Percentiles rank a stretch among this genome's conserved stretches.
These are phyloP conservation scores for Gossypium davidsonii DNA, from an alignment of 441 rosid species.

Conservation along the genomic window DNA sequence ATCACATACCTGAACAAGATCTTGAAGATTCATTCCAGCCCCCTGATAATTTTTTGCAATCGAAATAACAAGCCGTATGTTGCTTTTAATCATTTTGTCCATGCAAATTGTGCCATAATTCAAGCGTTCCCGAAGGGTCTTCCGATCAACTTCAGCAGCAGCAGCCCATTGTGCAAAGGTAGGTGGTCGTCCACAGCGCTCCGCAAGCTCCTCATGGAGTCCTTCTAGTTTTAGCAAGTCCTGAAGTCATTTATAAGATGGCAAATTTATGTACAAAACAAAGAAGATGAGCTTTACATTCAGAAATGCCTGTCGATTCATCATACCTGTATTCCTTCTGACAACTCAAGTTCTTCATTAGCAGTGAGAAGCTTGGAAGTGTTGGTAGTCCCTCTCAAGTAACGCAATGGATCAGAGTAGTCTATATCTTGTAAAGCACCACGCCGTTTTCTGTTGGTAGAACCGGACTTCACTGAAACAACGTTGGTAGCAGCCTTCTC, in stretches of 20 bases:
- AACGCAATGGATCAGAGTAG: slow-evolving; percentile 72
- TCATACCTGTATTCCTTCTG: slow-evolving; percentile 86
- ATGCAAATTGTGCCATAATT: slow-evolving; percentile 64
- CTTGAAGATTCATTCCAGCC: slow-evolving; percentile 83
- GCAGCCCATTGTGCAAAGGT: slow-evolving; percentile 85
- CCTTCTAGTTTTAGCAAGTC: slow-evolving; percentile 77
- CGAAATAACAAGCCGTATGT: slow-evolving; percentile 88
- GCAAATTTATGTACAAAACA: slow-evolving; percentile 8
- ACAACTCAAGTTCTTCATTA: slow-evolving; percentile 61
- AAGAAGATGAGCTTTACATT: not conserved
- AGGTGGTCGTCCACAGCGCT: slow-evolving; percentile 63
- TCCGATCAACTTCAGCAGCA: slow-evolving; percentile 76
- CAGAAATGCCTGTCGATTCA: not conserved
- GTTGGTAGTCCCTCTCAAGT: slow-evolving; percentile 63
- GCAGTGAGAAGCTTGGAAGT: slow-evolving; percentile 71
- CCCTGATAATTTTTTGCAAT: slow-evolving; percentile 88
- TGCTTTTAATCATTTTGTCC: slow-evolving; percentile 89
- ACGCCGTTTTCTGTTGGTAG: slow-evolving; percentile 57
- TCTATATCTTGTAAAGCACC: slow-evolving; percentile 53
- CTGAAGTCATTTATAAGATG: slow-evolving; percentile 29
- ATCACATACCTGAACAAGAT: slow-evolving; percentile 79
- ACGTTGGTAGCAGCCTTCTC: slow-evolving; percentile 51
- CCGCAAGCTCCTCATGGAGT: slow-evolving; percentile 63
- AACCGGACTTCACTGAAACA: slow-evolving; percentile 44
- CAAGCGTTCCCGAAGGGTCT: slow-evolving; percentile 56